Evolutionary conservation across 75 land plant species (phyloP).

Genomic region (Larix kaempferi): DNA sequence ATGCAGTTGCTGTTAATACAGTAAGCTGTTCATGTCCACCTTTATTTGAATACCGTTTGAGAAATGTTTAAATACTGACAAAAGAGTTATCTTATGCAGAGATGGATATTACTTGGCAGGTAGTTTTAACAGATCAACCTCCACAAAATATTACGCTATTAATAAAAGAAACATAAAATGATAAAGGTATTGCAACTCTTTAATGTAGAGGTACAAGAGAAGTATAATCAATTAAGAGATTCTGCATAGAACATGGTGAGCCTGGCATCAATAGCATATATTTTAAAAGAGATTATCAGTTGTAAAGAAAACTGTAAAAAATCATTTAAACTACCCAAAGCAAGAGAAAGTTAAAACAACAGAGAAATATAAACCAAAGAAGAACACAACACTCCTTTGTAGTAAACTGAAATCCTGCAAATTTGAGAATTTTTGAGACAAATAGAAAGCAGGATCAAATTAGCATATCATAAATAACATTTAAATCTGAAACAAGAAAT

Average conservation of each 20-base stretch:
- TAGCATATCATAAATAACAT: too few species aligned
- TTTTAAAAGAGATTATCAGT: neutral
- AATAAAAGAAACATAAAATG: too few species aligned
- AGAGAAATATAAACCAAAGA: neutral
- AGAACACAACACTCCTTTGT: neutral
- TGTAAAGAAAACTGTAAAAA: neutral
- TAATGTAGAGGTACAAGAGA: neutral
- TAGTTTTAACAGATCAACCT: neutral
- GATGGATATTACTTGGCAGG: neutral
- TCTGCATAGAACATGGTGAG: too few species aligned
- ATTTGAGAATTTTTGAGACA: too few species aligned
- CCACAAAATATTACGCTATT: too few species aligned
- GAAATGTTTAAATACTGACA: neutral
- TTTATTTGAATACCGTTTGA: neutral
- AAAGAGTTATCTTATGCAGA: neutral
- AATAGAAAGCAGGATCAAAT: too few species aligned
- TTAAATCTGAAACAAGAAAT: too few species aligned
- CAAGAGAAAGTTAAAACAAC: neutral
- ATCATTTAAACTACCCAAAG: neutral
- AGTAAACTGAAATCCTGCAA: too few species aligned
- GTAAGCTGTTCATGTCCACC: neutral
- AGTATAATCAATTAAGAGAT: neutral
- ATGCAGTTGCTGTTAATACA: neutral
- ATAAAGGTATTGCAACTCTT: neutral
- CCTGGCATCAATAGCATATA: too few species aligned